Conservation (phyloP, 2,329 filamentous ascomycete species). For the Colletotrichum sp. region DNA sequence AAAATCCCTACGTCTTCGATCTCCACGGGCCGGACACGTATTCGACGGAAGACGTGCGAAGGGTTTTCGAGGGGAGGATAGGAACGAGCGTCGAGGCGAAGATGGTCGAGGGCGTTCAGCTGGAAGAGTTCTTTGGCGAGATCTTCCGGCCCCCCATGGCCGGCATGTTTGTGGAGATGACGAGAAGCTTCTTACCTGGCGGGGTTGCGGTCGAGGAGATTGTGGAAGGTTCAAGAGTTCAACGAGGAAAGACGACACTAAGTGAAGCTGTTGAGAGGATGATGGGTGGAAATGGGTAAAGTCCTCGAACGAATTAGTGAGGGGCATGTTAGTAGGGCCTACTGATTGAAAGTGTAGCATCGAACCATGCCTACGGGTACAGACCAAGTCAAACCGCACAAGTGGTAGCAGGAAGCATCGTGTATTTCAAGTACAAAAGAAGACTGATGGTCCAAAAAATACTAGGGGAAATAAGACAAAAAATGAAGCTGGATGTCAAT, state of each 20-base stretch:
- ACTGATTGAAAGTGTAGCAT: neutral
- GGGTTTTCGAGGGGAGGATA: slow-evolving; percentile 28
- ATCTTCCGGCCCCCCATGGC: slow-evolving; percentile 23
- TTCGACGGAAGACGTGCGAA: slow-evolving; percentile 30
- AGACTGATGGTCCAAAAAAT: neutral
- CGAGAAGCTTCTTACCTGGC: slow-evolving; percentile 24
- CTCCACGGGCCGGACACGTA: slow-evolving; percentile 33
- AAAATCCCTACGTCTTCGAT: slow-evolving; percentile 22
- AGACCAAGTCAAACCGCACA: neutral
- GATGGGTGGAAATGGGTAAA: neutral
- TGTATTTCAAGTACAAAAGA: neutral
- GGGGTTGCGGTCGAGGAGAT: slow-evolving; percentile 27
- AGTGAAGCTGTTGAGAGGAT: neutral
- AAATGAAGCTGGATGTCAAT: neutral
- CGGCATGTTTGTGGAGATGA: slow-evolving; percentile 11
- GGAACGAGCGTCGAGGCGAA: slow-evolving; percentile 28
- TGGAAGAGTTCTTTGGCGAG: slow-evolving; percentile 27
- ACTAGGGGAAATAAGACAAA: neutral
- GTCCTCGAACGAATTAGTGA: neutral
- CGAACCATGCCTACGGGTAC: neutral
- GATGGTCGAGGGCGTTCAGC: slow-evolving; percentile 24
- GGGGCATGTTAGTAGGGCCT: neutral
- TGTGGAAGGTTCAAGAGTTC: neutral
- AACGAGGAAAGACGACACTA: neutral
- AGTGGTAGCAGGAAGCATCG: neutral